Base-by-base conservation (phyloP, 2,329 filamentous ascomycete genomes). In the Ceratocystis papillata region DNA sequence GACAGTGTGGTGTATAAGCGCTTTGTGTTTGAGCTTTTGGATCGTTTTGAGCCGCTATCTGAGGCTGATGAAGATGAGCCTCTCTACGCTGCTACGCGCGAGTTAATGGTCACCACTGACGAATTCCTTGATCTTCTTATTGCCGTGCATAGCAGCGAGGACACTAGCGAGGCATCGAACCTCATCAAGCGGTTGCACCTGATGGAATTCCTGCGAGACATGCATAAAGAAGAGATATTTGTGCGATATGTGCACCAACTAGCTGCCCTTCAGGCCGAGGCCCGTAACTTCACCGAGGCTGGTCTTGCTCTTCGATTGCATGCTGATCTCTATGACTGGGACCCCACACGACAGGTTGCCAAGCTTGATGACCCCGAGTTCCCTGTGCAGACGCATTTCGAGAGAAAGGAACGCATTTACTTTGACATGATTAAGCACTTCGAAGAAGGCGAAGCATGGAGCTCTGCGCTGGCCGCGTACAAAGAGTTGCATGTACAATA, bases 201-300 rank as follows among this genome's bases (percentile, higher is more conserved):
- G 30, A 96, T 97, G 92, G 90, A 96, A 71, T 97, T 96, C 76
- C 81, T 97, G 71, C 88, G 91, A 70, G 91, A 96, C 73, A 96
- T 96, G 87, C 89, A 95, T 70, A 96, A 96, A 73, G 91, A 96
- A 74, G 92, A 96, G 72, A 96, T 96, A 67, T 97, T 96, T 75
- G 88, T 96, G 69, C 87, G 91, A 70, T 96, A 97, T 72, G 92
- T 97, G 15, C 93, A 97, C 73, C 91, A 96, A 74, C 81, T 97
- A 22, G 89, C 91, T 1, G 79, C 85, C 48, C 79, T 94, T 12
- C 93, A 97, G 74, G 81, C 83, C 7, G 83, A 87, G 50, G 83
- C 88, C 3, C 81, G 87, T 67, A 94, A 96, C 71, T 84, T 87
- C 69, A 89, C 90, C 0, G 92, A 96, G 76, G 93, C 93, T 15